Conservation (phyloP, 2,329 filamentous ascomycete genomes). For the Rhinocladiella mackenziei region DNA sequence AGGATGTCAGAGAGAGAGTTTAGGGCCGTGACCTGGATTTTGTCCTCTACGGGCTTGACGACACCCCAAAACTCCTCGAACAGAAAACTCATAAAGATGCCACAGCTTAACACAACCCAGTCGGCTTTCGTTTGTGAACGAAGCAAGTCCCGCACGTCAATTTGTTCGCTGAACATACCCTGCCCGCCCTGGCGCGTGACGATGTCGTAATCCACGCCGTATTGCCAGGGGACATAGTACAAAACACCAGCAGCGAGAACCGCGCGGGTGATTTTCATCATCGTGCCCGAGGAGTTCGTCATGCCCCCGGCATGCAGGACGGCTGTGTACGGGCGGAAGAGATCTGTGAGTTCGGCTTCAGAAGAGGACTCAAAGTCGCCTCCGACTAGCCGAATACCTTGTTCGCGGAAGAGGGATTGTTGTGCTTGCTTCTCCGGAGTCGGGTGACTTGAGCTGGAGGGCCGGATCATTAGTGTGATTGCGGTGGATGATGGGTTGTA, state of each 20-base stretch:
- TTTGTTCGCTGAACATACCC: constrained; percentile 62
- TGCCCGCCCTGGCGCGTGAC: constrained; percentile 58
- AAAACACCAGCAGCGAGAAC: constrained; percentile 49
- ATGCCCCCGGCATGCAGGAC: constrained; percentile 63
- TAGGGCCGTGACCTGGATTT: constrained; percentile 49
- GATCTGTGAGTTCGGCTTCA: constrained; percentile 36
- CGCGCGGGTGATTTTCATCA: constrained; percentile 56
- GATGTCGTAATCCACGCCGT: constrained; percentile 66
- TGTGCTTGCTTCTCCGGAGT: constrained; percentile 37
- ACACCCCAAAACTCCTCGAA: constrained; percentile 62
- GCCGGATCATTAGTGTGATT: constrained; percentile 54
- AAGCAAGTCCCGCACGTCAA: constrained; percentile 54
- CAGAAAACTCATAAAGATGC: constrained; percentile 67
- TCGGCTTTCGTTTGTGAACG: constrained; percentile 45
- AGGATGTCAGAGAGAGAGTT: constrained; percentile 60
- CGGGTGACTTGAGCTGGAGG: constrained; percentile 43
- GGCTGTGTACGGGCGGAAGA: constrained; percentile 39
- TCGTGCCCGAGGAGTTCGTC: constrained; percentile 51
- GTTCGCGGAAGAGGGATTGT: constrained; percentile 32
- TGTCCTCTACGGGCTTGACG: constrained; percentile 37
- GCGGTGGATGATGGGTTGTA: constrained; percentile 34
- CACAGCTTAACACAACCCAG: constrained; percentile 66
- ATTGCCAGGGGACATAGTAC: constrained; percentile 68
- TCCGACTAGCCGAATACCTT: constrained; percentile 42
- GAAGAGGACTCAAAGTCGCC: constrained; percentile 44